Percentiles rank a stretch among this genome's conserved stretches.
Conservation (phyloP, 441 rosid species). For the Flueggea neowawraea region DNA sequence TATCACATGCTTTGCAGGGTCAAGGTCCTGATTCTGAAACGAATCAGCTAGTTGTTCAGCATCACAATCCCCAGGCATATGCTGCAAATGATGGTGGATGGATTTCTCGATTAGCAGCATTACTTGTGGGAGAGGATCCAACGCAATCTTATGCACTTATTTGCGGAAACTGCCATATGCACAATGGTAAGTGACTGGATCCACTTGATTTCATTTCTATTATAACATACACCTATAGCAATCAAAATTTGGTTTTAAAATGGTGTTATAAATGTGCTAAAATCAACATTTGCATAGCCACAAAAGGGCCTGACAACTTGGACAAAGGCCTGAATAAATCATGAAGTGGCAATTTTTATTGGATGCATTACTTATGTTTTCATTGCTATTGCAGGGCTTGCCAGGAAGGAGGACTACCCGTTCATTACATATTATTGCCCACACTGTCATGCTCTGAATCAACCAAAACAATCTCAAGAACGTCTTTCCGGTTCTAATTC, state of each 20-base stretch:
- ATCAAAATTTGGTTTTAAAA: too few species aligned
- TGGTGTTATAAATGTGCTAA: too few species aligned
- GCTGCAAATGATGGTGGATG: constrained; percentile 62
- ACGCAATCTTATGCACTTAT: constrained; percentile 86
- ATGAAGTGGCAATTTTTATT: too few species aligned
- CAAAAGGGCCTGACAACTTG: too few species aligned
- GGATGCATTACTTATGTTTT: too few species aligned
- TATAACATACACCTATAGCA: too few species aligned
- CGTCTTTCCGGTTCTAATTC: constrained; percentile 22
- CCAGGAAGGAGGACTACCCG: constrained; percentile 77
- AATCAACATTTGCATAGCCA: too few species aligned
- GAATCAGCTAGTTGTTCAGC: constrained; percentile 48
- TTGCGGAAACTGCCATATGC: constrained; percentile 91
- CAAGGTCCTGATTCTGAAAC: constrained; percentile 43
- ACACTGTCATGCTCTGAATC: constrained; percentile 74
- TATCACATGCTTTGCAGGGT: constrained; percentile 26
- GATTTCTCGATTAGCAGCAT: constrained; percentile 85
- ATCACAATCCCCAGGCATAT: constrained; percentile 53
- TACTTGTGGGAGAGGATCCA: constrained; percentile 95
- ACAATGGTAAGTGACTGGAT: constrained; percentile 63
- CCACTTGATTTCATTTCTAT: too few species aligned
- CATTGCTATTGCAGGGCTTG: constrained; percentile 51
- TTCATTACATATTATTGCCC: constrained; percentile 88
- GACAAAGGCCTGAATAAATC: too few species aligned
- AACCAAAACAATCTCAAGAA: constrained; percentile 50